A percentile compares a stretch with the other conserved stretches of the same genome.
Evolutionary conservation across 148 eudicot species (phyloP).

Genomic region (Drosera capensis): DNA sequence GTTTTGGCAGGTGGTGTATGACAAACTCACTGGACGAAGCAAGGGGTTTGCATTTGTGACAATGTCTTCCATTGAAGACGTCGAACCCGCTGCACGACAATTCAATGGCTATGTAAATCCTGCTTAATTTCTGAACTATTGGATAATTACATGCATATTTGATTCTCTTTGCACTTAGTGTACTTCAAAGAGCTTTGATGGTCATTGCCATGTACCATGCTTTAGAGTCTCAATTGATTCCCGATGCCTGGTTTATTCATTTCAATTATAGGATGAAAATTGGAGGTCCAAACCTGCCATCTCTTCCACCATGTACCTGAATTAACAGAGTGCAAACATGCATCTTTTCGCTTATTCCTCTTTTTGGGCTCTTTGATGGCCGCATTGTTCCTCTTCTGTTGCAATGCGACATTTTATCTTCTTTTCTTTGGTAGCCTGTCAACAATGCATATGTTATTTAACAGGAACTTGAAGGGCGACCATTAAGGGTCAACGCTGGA

Average conservation of each 20-base stretch:
- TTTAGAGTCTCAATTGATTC: not conserved
- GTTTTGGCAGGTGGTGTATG: constrained; percentile 70
- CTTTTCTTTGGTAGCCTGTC: not conserved
- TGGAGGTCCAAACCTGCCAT: no score
- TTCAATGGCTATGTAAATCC: constrained; percentile 79
- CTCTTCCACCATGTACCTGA: not conserved
- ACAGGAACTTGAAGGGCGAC: constrained; percentile 84
- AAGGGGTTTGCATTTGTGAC: constrained; percentile 93
- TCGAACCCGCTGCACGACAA: constrained; percentile 62
- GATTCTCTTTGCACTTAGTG: not conserved
- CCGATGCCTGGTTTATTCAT: not conserved
- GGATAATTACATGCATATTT: not conserved
- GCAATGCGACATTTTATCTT: not conserved
- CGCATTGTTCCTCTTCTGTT: not conserved
- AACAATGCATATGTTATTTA: constrained; percentile 1
- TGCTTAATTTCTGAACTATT: not conserved
- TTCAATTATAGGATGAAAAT: no score
- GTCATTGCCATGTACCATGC: not conserved
- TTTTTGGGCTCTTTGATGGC: not conserved
- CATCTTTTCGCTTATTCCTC: not conserved
- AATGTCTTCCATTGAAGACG: constrained; percentile 80
- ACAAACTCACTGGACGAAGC: constrained; percentile 79
- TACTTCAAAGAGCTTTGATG: not conserved
- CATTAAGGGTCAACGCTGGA: constrained; percentile 79
- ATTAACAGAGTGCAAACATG: not conserved